phyloP scores from a whole-genome alignment of 495 filamentous ascomycete species.

The Talaromyces proteolyticus region DNA sequence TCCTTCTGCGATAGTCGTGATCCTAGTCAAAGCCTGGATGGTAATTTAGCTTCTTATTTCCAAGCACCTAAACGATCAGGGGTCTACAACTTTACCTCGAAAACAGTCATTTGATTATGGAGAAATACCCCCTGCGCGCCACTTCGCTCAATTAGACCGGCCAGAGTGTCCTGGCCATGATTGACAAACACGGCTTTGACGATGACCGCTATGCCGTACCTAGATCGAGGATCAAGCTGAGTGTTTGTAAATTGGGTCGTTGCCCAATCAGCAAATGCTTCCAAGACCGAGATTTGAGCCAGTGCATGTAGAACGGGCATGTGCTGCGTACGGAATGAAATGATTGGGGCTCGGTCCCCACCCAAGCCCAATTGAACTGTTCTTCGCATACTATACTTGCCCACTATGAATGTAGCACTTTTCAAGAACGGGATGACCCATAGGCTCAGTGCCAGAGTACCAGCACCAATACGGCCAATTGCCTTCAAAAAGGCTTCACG shows the following conservation, averaged over 20 bases:
- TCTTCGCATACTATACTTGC: constrained; percentile 19
- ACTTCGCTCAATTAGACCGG: background rate
- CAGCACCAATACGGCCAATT: constrained; percentile 18
- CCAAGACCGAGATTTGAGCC: constrained; percentile 21
- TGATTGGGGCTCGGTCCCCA: constrained; percentile 17
- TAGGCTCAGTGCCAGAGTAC: constrained; percentile 19
- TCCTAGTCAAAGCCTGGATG: no score
- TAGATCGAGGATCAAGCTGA: constrained; percentile 9
- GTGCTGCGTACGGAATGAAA: constrained; percentile 30
- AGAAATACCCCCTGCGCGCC: background rate
- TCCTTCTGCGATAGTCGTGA: constrained; percentile 17
- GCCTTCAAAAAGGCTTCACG: constrained; percentile 19
- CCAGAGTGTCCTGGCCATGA: background rate
- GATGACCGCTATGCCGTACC: constrained; percentile 14
- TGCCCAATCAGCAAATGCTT: constrained; percentile 18
- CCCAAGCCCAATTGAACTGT: constrained; percentile 8
- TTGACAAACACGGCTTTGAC: constrained; percentile 21
- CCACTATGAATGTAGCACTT: constrained; percentile 13
- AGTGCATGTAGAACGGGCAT: constrained; percentile 26
- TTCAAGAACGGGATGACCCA: constrained; percentile 17
- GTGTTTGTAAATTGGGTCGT: constrained; percentile 8
- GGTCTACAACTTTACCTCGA: no score
- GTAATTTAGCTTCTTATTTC: no score
- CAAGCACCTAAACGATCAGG: no score
- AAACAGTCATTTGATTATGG: background rate